Conservation (phyloP, 2,329 filamentous ascomycete species). For the Elsinoe fawcettii region DNA sequence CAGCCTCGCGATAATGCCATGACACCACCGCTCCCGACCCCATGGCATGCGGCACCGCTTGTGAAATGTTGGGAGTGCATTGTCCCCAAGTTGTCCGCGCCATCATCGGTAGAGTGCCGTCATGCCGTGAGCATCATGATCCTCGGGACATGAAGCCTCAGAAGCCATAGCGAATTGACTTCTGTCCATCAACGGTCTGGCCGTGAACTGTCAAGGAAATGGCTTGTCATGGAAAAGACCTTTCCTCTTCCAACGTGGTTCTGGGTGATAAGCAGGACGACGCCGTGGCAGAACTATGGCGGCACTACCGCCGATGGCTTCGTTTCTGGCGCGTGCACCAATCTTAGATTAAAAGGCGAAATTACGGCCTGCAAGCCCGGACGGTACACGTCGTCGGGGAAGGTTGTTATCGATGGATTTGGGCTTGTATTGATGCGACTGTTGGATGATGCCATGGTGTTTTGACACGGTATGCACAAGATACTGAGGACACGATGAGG, state of each 20-base stretch:
- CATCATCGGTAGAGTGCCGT: neutral
- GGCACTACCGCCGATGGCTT: constrained; percentile 9
- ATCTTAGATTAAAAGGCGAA: constrained; percentile 5
- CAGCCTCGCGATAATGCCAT: neutral
- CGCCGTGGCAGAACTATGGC: constrained; percentile 9
- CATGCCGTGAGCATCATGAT: neutral
- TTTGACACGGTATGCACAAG: neutral
- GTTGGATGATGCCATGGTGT: neutral
- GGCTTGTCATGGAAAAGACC: neutral
- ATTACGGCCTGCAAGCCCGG: neutral
- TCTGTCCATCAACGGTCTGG: neutral
- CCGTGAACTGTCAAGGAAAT: neutral
- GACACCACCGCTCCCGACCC: neutral
- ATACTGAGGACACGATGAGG: neutral
- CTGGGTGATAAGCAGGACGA: constrained; percentile 10
- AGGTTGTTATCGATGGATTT: constrained; percentile 6
- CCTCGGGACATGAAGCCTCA: neutral
- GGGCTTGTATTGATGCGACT: neutral
- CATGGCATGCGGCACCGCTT: neutral
- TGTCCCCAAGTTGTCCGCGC: neutral
- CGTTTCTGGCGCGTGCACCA: constrained; percentile 12
- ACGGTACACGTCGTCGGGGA: neutral
- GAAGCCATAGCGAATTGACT: neutral
- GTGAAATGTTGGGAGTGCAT: neutral
- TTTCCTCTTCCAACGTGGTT: neutral